Evolutionary conservation across 2,329 filamentous ascomycete genomes (phyloP), one percentile per base, ranked within the genome.

Genomic region (Calonectria honghensis): DNA sequence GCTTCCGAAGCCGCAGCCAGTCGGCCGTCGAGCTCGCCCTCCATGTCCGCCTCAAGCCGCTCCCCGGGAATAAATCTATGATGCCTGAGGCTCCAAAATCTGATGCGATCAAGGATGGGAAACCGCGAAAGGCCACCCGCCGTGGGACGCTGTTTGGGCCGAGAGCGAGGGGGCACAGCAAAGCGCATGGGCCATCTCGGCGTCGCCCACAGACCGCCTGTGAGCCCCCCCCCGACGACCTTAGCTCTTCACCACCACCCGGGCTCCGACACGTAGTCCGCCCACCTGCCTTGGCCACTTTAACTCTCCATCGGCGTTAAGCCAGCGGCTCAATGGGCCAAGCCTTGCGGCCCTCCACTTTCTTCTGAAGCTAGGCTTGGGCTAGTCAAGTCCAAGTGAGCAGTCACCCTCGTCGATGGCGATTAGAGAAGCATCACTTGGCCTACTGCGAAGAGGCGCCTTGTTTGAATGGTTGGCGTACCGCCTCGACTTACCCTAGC

Each of bases 91-190:
- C 79, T 74, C 72, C 61, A 67, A 51, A 79, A 77, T 71, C 72
- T 75, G 78, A 79, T 81, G 48, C 66, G 61, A 71, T 73, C 72
- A 64, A 67, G 76, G 72, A 80, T 81, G 76, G 79, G 77, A 81
- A 81, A 79, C 69, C 18, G 71, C 73, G 70, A 76, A 81, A 78
- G 79, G 54, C 74, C 75, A 78, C 74, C 67, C 69, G 51, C 39
- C 41, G 27, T 65, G 31, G 41, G 61, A 65, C 61, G 27, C 27
- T 45, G 39, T 32, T 65, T 65, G 68, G 39, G 72, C 68, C 68
- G 29, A 39, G 45, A 69, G 54, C 57, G 54, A 63, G 72, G 54
- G 51, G 70, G 61, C 70, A 65, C 67, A 69, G 69, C 70, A 74
- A 74, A 35, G 65, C 54, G 70, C 66, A 73, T 70, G 68, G 66